Evolutionary conservation across 1,284 basidiomycete genomes (phyloP).

Genomic region (Heterobasidion irregulare): DNA sequence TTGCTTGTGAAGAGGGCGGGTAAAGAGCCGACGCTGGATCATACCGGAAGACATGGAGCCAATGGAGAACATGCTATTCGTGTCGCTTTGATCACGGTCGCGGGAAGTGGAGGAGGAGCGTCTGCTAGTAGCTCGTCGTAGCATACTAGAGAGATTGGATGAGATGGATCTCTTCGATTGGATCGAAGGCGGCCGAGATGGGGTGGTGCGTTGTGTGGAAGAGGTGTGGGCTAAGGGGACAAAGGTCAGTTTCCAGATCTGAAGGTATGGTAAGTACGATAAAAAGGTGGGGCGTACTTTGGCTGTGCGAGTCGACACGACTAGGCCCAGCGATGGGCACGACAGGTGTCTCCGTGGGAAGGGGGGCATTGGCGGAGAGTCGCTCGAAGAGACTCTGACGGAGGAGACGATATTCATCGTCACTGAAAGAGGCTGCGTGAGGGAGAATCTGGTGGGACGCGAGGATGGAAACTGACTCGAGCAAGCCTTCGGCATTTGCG

Average conservation of each 20-base stretch:
- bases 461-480: constrained; percentile 41
- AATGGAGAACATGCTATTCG: constrained; percentile 44
- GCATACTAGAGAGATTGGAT: constrained; percentile 50
- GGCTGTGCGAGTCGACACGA: constrained; percentile 4
- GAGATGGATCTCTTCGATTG: constrained; percentile 51
- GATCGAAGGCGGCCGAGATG: constrained; percentile 47
- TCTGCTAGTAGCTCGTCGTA: constrained; percentile 47
- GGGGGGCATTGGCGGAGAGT: constrained; percentile 43
- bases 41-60: constrained; percentile 35
- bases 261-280: constrained; percentile 2
- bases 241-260: constrained; percentile 12
- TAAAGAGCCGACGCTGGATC: constrained; percentile 25
- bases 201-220: constrained; percentile 42
- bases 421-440: constrained; percentile 30
- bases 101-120: constrained; percentile 32
- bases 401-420: constrained; percentile 71
- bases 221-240: constrained; percentile 28
- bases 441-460: not conserved
- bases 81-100: constrained; percentile 37
- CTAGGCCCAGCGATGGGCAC: constrained; percentile 38
- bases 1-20: constrained; percentile 35
- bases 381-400: constrained; percentile 72
- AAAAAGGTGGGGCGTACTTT: constrained; percentile 8
- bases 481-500: constrained; percentile 67
- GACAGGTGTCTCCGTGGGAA: constrained; percentile 53